Evolutionary conservation across 1,284 basidiomycete species (phyloP).

Genomic region (Polyporus tsugae): DNA sequence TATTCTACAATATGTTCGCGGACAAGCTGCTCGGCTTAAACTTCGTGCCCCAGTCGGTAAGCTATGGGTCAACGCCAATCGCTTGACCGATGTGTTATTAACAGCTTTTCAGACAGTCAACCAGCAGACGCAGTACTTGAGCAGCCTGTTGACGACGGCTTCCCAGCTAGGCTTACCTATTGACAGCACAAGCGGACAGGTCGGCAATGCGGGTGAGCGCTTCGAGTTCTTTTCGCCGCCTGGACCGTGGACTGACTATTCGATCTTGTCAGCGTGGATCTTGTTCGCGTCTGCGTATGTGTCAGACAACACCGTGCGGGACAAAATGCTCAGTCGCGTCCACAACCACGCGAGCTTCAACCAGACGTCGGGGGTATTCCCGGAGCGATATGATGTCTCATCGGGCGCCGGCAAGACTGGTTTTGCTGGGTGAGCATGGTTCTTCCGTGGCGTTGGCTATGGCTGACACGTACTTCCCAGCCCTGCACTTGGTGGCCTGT

Average conservation of each 20-base stretch:
- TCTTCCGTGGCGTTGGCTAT: not conserved
- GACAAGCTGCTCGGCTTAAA: conserved; percentile 59
- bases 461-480: conserved; percentile 17
- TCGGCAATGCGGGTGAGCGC: conserved; percentile 26
- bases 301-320: conserved; percentile 31
- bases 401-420: conserved; percentile 22
- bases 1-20: conserved; percentile 71
- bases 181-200: conserved; percentile 21
- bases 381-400: conserved; percentile 31
- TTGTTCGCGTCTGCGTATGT: conserved; percentile 37
- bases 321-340: conserved; percentile 33
- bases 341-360: conserved; percentile 36
- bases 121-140: conserved; percentile 24
- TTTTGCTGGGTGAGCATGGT: conserved; percentile 29
- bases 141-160: conserved; percentile 16
- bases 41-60: conserved; percentile 34
- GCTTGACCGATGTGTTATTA: not conserved
- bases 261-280: conserved; percentile 33
- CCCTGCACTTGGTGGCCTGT: conserved; percentile 35
- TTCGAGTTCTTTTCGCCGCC: not conserved
- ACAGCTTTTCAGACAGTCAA: conserved; percentile 10
- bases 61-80: conserved; percentile 9
- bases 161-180: conserved; percentile 30
- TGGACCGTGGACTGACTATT: not conserved
- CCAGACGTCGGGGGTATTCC: conserved; percentile 30